Percentiles rank a stretch among this genome's conserved stretches.
Conservation (phyloP, 306 rosid species). For the Prinsepia uniflora region DNA sequence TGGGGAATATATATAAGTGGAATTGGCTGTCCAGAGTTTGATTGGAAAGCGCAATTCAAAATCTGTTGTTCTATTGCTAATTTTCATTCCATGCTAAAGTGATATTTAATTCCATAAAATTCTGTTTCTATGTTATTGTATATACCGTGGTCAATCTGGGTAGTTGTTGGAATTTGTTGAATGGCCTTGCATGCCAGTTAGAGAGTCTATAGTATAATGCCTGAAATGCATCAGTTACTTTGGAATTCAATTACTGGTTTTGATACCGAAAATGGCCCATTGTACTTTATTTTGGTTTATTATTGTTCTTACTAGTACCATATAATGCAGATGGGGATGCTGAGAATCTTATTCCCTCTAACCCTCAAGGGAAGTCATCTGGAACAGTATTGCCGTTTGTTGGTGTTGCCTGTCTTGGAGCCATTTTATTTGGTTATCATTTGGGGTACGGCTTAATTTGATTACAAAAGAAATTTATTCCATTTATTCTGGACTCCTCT, state of each 20-base stretch:
- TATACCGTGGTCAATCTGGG: background rate
- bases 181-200: background rate
- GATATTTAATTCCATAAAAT: background rate
- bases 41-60: background rate
- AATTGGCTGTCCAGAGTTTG: background rate
- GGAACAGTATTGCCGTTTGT: slow-evolving; percentile 90
- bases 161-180: background rate
- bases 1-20: background rate
- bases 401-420: slow-evolving; percentile 94
- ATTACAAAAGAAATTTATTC: slow-evolving; percentile 9
- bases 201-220: background rate
- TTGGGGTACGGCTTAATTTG: slow-evolving; percentile 59
- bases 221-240: background rate
- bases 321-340: slow-evolving; percentile 62
- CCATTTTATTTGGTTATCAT: slow-evolving; percentile 90
- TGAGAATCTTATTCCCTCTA: slow-evolving; percentile 48
- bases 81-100: background rate
- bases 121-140: background rate
- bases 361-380: slow-evolving; percentile 54
- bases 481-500: slow-evolving; percentile 12
- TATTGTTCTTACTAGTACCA: slow-evolving; percentile 20
- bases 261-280: slow-evolving; percentile 1
- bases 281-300: slow-evolving; percentile 12
- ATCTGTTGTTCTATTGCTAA: background rate
- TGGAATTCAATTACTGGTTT: background rate